These are phyloP conservation scores for Capsella rubella DNA, from an alignment of 441 rosid species.

Conservation along the genomic window DNA sequence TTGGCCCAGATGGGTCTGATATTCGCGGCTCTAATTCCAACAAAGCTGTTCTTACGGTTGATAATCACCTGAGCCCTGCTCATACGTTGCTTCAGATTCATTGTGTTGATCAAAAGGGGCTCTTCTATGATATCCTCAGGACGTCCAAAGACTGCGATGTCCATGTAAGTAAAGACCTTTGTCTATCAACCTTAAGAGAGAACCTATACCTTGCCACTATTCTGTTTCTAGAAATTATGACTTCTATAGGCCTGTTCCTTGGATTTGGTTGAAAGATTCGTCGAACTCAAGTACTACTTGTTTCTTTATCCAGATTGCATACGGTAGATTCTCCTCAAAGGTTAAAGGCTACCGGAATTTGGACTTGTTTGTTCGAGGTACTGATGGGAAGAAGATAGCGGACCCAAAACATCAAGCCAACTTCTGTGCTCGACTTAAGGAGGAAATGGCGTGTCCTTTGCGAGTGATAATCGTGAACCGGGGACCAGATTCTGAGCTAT, in stretches of 20 bases:
- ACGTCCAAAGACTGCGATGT: conserved; percentile 66
- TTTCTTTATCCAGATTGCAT: conserved; percentile 52
- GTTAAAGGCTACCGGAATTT: conserved; percentile 50
- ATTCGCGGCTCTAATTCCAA: conserved; percentile 22
- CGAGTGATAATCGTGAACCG: conserved; percentile 57
- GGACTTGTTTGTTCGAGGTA: conserved; percentile 58
- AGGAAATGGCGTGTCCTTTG: conserved; percentile 62
- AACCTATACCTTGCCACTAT: neutral
- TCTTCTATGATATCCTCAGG: conserved; percentile 68
- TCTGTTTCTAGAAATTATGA: neutral
- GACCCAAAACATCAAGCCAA: conserved; percentile 52
- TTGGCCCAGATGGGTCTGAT: conserved; percentile 44
- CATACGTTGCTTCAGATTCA: conserved; percentile 65
- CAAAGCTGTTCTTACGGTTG: conserved; percentile 54
- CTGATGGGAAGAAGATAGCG: conserved; percentile 63
- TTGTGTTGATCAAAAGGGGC: conserved; percentile 70
- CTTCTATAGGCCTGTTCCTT: neutral
- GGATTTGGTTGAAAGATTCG: neutral
- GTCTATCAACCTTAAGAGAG: neutral
- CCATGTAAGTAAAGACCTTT: conserved; percentile 48
- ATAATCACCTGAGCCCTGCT: conserved; percentile 61
- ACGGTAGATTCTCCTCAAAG: conserved; percentile 64
- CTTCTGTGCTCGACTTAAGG: conserved; percentile 57
- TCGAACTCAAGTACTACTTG: conserved; percentile 9
- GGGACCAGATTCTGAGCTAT: conserved; percentile 67